These are phyloP conservation scores for Rhexocercosporidium sp. DNA, from an alignment of 2,329 filamentous ascomycete species.

Conservation along the genomic window DNA sequence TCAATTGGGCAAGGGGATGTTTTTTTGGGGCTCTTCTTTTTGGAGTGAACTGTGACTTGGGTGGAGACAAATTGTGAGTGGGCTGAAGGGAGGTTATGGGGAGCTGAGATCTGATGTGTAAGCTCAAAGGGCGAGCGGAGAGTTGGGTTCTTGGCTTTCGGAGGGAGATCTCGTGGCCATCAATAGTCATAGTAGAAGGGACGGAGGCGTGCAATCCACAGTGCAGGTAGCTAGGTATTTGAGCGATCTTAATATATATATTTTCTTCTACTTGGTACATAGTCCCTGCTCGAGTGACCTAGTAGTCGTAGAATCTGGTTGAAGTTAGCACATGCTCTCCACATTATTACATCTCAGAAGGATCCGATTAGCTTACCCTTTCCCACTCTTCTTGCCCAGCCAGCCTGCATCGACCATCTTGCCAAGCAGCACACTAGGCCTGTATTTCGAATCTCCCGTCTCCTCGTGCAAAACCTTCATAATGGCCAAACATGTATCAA, in stretches of 20 bases:
- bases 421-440: slow-evolving; percentile 82
- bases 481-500: slow-evolving; percentile 95
- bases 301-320: slow-evolving; percentile 43
- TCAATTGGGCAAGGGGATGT: too few species aligned
- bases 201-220: background rate
- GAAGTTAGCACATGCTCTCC: slow-evolving; percentile 25
- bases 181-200: background rate
- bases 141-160: background rate
- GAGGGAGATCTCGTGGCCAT: background rate
- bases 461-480: slow-evolving; percentile 94
- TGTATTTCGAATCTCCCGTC: slow-evolving; percentile 94
- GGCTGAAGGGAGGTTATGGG: background rate
- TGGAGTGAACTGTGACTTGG: background rate
- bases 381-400: slow-evolving; percentile 96
- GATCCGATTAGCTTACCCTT: slow-evolving; percentile 58
- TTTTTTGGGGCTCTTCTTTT: background rate
- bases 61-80: background rate
- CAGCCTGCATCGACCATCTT: slow-evolving; percentile 99
- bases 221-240: background rate
- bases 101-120: background rate
- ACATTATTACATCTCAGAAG: background rate
- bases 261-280: background rate
- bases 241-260: background rate
- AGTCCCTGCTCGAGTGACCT: slow-evolving; percentile 3
- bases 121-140: background rate